Evolutionary conservation across 2,329 filamentous ascomycete species (phyloP).

Genomic region (Bimuria novae-zelandiae): DNA sequence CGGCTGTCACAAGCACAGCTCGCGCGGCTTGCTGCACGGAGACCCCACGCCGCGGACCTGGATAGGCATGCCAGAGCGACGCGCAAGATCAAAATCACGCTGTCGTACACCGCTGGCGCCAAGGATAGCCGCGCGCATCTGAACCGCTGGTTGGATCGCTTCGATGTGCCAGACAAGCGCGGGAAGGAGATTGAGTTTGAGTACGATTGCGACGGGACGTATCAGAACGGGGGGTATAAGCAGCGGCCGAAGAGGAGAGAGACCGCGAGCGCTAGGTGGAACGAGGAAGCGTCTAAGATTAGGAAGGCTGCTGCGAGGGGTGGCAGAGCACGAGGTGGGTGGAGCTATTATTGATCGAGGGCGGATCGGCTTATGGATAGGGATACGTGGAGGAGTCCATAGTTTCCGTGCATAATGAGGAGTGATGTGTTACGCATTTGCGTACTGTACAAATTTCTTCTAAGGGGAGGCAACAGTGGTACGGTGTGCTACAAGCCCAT

Average conservation of each 20-base stretch:
- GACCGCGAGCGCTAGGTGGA: slow-evolving; percentile 1
- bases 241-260: background rate
- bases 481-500: background rate
- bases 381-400: too few species aligned
- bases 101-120: background rate
- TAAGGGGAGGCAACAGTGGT: background rate
- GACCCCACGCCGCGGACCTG: background rate
- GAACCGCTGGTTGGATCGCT: background rate
- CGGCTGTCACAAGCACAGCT: slow-evolving; percentile 19
- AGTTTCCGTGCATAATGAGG: too few species aligned
- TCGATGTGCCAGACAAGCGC: background rate
- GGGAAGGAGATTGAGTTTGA: slow-evolving; percentile 3
- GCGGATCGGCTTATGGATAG: too few species aligned
- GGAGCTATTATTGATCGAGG: background rate
- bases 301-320: background rate
- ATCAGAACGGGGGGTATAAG: background rate
- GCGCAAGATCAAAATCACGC: background rate
- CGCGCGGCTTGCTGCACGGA: background rate
- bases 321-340: background rate
- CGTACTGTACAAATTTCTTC: background rate
- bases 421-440: background rate
- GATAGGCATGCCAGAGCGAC: background rate
- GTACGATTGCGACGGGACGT: background rate
- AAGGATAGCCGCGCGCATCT: background rate
- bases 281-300: background rate